phyloP scores from a whole-genome alignment of 768 basidiomycete species.

The Russula abietina region DNA sequence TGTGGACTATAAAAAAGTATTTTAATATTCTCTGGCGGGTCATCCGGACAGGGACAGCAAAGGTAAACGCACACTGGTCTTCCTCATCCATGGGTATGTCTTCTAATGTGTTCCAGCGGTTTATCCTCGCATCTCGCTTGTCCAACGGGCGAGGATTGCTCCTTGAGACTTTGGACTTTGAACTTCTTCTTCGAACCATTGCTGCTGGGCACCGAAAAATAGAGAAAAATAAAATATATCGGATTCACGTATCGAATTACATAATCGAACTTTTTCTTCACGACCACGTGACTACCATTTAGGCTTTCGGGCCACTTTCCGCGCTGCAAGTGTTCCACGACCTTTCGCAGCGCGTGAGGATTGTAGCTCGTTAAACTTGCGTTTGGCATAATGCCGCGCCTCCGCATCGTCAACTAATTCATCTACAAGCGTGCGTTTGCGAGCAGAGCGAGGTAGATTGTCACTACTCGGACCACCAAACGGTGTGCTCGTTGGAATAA shows the following conservation, averaged over 20 bases:
- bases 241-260: conserved; percentile 1
- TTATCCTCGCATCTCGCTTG: conserved; percentile 47
- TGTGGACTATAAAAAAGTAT: conserved; percentile 49
- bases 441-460: conserved; percentile 60
- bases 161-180: conserved; percentile 8
- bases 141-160: conserved; percentile 44
- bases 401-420: conserved; percentile 87
- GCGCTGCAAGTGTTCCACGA: conserved; percentile 60
- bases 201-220: not conserved
- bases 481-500: conserved; percentile 62
- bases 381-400: conserved; percentile 82
- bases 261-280: not conserved
- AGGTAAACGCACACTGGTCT: conserved; percentile 58
- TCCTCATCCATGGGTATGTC: conserved; percentile 76
- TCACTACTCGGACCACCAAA: conserved; percentile 65
- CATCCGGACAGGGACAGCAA: not conserved
- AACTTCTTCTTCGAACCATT: conserved; percentile 18
- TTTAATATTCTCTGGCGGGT: not conserved
- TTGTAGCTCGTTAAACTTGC: conserved; percentile 81
- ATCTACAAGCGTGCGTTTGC: conserved; percentile 82
- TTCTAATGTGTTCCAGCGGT: conserved; percentile 58
- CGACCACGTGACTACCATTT: conserved; percentile 52
- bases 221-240: not conserved
- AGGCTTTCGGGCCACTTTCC: conserved; percentile 51
- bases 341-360: conserved; percentile 60